A percentile compares a stretch with the other conserved stretches of the same genome.
phyloP scores from a whole-genome alignment of 352 stramenopile species.

The Plasmopara halstedii region DNA sequence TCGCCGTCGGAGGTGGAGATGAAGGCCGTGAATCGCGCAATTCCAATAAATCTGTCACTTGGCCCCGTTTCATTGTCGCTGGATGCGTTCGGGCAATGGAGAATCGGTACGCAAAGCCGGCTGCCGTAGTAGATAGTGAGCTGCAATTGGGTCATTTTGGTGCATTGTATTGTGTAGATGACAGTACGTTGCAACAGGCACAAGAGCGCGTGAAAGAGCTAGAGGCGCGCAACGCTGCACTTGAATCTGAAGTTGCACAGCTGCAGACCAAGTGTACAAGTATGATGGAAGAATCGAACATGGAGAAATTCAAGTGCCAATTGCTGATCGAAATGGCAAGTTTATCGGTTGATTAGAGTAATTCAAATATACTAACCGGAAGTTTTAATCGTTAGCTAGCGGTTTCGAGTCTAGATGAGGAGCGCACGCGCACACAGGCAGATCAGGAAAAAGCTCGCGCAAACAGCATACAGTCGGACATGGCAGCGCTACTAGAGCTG shows the following conservation, averaged over 20 bases:
- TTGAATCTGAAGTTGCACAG: conserved; percentile 57
- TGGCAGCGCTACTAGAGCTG: conserved; percentile 63
- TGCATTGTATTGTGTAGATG: conserved; percentile 29
- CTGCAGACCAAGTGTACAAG: conserved; percentile 50
- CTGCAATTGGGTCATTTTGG: background rate
- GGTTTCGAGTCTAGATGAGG: conserved; percentile 75
- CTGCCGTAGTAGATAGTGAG: background rate
- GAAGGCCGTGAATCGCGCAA: conserved; percentile 32
- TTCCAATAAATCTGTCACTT: conserved; percentile 56
- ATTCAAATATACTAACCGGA: background rate
- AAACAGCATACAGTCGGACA: conserved; percentile 50
- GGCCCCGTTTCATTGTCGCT: conserved; percentile 44
- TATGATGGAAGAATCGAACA: conserved; percentile 73
- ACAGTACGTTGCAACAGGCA: conserved; percentile 42
- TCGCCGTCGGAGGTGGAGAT: conserved; percentile 5
- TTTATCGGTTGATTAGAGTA: background rate
- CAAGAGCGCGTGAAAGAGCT: conserved; percentile 27
- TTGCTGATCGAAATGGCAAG: conserved; percentile 80
- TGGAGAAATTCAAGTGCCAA: conserved; percentile 86
- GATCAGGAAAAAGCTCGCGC: conserved; percentile 55
- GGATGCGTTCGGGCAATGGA: conserved; percentile 40
- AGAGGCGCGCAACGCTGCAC: conserved; percentile 29
- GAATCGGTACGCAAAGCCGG: conserved; percentile 34
- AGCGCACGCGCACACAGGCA: conserved; percentile 47
- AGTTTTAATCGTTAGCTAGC: conserved; percentile 40